Percentiles rank a stretch among this genome's conserved stretches.
phyloP scores from a whole-genome alignment of 306 rosid genomes.

The Rubus idaeus region DNA sequence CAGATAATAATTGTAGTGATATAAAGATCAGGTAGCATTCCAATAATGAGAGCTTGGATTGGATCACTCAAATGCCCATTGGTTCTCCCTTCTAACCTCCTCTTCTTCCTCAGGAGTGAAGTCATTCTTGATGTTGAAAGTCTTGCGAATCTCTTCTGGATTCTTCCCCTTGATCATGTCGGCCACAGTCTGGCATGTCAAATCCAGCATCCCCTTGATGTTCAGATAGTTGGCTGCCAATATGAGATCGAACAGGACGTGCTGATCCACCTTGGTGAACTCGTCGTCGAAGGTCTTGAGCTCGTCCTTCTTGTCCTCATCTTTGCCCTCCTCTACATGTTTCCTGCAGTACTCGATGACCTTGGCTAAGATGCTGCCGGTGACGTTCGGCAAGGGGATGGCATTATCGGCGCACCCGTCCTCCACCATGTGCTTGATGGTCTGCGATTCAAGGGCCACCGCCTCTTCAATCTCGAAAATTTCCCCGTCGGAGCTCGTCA shows the following conservation, averaged over 20 bases:
- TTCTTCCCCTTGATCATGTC: neutral
- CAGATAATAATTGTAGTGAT: too few relatives aligned
- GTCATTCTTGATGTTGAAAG: neutral
- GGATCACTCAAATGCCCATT: neutral
- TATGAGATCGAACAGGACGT: neutral
- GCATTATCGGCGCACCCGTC: too few relatives aligned
- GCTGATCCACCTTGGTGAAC: neutral
- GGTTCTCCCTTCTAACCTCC: neutral
- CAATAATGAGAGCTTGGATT: too few relatives aligned
- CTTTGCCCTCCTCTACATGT: neutral
- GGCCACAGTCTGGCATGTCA: neutral
- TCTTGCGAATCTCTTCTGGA: too few relatives aligned
- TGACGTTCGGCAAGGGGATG: neutral
- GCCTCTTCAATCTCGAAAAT: too few relatives aligned
- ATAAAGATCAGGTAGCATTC: too few relatives aligned
- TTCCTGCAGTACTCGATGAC: neutral
- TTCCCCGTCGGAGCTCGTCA: too few relatives aligned
- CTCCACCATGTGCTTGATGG: too few relatives aligned
- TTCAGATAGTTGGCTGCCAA: constrained; percentile 2
- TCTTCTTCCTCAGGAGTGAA: neutral
- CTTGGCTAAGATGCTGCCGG: neutral
- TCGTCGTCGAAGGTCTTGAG: neutral
- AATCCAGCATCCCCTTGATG: neutral
- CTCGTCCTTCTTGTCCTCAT: neutral
- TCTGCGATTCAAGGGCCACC: too few relatives aligned